These are phyloP conservation scores for Musa beccarii DNA, from an alignment of 176 grass and related monocot species.

Conservation along the genomic window DNA sequence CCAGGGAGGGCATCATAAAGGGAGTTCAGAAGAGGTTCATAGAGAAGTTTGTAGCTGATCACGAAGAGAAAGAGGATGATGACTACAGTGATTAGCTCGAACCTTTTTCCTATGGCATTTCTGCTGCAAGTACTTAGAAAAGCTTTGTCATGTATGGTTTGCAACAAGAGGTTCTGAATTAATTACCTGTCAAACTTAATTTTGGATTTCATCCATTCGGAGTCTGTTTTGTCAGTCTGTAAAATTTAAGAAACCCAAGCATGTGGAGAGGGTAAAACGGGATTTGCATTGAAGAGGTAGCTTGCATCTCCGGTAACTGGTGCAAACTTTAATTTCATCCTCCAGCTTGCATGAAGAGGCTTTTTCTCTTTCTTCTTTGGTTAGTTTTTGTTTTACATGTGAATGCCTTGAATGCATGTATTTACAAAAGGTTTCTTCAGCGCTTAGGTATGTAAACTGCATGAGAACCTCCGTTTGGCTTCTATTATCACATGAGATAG, in stretches of 20 bases:
- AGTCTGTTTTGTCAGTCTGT: background rate
- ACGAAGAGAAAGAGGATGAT: slow-evolving; percentile 51
- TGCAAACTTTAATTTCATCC: background rate
- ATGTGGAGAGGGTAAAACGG: background rate
- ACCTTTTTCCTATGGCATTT: background rate
- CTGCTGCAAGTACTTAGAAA: background rate
- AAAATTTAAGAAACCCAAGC: background rate
- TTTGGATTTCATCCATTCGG: background rate
- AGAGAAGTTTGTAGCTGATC: slow-evolving; percentile 76
- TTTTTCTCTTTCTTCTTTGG: background rate
- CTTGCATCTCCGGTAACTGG: background rate
- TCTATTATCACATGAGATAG: background rate
- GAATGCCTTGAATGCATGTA: background rate
- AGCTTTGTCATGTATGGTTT: background rate
- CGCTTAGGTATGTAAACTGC: background rate
- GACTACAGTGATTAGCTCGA: slow-evolving; percentile 5
- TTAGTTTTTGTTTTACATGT: background rate
- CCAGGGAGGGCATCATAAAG: slow-evolving; percentile 60
- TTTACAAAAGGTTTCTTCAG: background rate
- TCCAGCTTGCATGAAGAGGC: background rate
- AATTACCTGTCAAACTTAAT: background rate
- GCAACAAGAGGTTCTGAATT: background rate
- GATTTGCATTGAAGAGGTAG: background rate
- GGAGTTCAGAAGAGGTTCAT: slow-evolving; percentile 84
- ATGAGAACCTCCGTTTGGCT: background rate